Percentiles rank a stretch among this genome's conserved stretches.
phyloP scores from a whole-genome alignment of 257 asterid genomes.

The Solanum okadae region DNA sequence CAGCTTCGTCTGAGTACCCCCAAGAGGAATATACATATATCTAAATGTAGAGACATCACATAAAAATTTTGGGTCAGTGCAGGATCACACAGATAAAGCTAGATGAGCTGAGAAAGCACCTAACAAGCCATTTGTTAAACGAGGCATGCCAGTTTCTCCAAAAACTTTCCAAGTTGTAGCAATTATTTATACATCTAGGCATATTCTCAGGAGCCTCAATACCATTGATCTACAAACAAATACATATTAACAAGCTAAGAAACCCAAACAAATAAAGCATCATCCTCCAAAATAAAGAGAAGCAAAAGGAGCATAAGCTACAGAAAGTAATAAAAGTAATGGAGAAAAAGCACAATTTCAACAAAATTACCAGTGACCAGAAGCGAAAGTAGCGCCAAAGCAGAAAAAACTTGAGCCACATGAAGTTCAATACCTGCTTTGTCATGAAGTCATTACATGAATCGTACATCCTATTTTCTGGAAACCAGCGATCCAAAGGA shows the following conservation, averaged over 20 bases:
- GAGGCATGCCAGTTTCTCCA: slow-evolving; percentile 99
- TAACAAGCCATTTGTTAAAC: slow-evolving; percentile 96
- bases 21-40: slow-evolving; percentile 91
- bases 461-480: not conserved
- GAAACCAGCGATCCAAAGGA: not conserved
- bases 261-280: not conserved
- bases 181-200: slow-evolving; percentile 92
- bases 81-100: not conserved
- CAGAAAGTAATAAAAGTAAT: not conserved
- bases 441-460: not conserved
- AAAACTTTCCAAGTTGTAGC: slow-evolving; percentile 83
- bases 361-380: slow-evolving; percentile 78
- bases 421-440: slow-evolving; percentile 80
- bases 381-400: slow-evolving; percentile 94
- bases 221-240: slow-evolving; percentile 61
- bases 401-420: slow-evolving; percentile 96
- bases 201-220: slow-evolving; percentile 91
- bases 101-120: slow-evolving; percentile 27
- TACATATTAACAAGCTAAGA: slow-evolving; percentile 6
- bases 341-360: not conserved
- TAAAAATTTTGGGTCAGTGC: not conserved
- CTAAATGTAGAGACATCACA: slow-evolving; percentile 23
- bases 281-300: not conserved
- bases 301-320: not conserved
- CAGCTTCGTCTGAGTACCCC: slow-evolving; percentile 80